These are phyloP conservation scores for Clavispora carvajalis DNA, from an alignment of 805 yeast genomes.

Conservation along the genomic window DNA sequence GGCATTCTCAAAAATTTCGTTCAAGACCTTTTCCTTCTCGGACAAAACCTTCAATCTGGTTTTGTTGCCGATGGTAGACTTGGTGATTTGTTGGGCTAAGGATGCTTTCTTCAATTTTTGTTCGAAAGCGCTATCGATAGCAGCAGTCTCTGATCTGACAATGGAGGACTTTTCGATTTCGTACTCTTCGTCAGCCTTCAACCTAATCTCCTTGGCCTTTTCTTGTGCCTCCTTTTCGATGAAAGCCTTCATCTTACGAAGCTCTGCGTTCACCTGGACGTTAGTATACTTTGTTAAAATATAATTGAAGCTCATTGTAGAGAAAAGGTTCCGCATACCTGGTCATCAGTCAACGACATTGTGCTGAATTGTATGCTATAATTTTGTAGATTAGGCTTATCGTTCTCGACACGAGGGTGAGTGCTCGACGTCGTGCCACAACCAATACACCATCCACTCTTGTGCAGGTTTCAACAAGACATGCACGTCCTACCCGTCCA, in stretches of 20 bases:
- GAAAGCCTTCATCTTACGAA: constrained; percentile 96
- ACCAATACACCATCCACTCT: neutral
- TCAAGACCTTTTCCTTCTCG: constrained; percentile 73
- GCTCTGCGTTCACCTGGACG: constrained; percentile 81
- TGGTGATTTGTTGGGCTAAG: constrained; percentile 90
- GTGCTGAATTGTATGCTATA: constrained; percentile 8
- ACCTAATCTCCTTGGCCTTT: constrained; percentile 90
- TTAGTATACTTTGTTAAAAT: no score
- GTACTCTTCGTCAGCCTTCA: constrained; percentile 97
- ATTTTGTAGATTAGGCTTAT: constrained; percentile 6
- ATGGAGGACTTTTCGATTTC: constrained; percentile 95
- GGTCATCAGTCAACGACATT: constrained; percentile 29
- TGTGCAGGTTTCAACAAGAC: neutral
- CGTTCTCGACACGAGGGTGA: constrained; percentile 21
- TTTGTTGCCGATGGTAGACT: constrained; percentile 93
- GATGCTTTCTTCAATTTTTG: constrained; percentile 85
- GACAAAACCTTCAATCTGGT: constrained; percentile 86
- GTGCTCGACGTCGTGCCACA: constrained; percentile 13
- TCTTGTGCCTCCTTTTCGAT: constrained; percentile 99
- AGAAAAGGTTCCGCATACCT: constrained; percentile 19
- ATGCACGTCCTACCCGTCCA: no score
- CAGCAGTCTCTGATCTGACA: constrained; percentile 86
- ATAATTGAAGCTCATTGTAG: no score
- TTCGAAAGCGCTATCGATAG: constrained; percentile 77
- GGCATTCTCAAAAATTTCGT: constrained; percentile 68